A percentile compares a stretch with the other conserved stretches of the same genome.
These are phyloP conservation scores for Leavenworthia alabamica DNA, from an alignment of 345 rosid genomes.

Conservation along the genomic window DNA sequence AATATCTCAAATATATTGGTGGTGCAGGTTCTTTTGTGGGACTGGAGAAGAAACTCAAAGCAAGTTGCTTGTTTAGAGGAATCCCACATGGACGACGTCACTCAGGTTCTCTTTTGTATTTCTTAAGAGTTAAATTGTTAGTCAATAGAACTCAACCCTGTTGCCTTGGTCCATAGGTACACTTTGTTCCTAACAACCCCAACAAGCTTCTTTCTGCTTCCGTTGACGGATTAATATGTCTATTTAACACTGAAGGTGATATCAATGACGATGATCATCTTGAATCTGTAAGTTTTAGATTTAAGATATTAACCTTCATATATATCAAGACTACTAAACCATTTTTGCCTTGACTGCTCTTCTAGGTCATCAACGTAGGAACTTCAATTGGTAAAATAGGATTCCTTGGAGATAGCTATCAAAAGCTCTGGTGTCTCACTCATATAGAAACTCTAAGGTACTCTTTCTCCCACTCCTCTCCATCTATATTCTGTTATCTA, in stretches of 20 bases:
- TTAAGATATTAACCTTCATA: neutral
- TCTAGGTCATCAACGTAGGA: conserved; percentile 83
- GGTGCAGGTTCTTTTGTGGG: conserved; percentile 72
- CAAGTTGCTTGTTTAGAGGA: conserved; percentile 92
- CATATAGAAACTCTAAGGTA: conserved; percentile 91
- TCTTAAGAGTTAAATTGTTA: neutral
- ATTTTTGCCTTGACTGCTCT: neutral
- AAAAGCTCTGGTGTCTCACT: conserved; percentile 90
- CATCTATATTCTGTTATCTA: neutral
- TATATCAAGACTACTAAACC: neutral
- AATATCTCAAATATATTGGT: neutral
- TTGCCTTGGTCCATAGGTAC: conserved; percentile 43
- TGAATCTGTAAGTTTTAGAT: conserved; percentile 58
- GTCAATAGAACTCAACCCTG: neutral
- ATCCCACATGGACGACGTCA: conserved; percentile 81
- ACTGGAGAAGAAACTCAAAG: conserved; percentile 91
- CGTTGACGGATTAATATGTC: conserved; percentile 85
- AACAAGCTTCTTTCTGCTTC: conserved; percentile 87
- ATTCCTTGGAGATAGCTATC: conserved; percentile 52
- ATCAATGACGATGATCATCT: conserved; percentile 85
- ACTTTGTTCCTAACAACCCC: conserved; percentile 52
- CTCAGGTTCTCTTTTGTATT: conserved; percentile 54
- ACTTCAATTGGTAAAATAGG: conserved; percentile 85
- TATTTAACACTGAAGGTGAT: conserved; percentile 65
- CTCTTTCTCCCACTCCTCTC: neutral